phyloP scores from a whole-genome alignment of 2,329 filamentous ascomycete genomes.

The Aspergillus awamori region DNA sequence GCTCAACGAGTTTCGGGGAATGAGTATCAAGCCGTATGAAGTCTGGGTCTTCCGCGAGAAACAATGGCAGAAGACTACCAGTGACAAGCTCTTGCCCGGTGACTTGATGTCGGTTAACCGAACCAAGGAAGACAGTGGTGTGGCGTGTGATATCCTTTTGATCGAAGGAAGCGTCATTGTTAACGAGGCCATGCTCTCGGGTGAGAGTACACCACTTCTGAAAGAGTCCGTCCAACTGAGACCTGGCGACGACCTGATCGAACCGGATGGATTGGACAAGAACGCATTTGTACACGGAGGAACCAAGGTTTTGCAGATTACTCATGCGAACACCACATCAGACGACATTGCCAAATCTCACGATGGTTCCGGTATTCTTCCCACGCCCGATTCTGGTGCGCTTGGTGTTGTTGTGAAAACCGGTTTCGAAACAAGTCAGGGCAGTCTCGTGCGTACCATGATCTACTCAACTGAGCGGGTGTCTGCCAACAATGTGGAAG shows the following conservation, averaged over 20 bases:
- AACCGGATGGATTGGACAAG: conserved; percentile 92
- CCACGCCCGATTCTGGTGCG: conserved; percentile 90
- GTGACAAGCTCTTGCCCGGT: conserved; percentile 88
- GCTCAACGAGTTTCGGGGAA: conserved; percentile 92
- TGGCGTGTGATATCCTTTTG: conserved; percentile 95
- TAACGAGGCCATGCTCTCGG: conserved; percentile 98
- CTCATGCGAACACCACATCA: conserved; percentile 73
- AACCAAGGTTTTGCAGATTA: conserved; percentile 95
- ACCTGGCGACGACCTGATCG: conserved; percentile 76
- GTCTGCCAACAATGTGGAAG: conserved; percentile 96
- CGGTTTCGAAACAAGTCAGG: conserved; percentile 97
- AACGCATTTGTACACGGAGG: conserved; percentile 95
- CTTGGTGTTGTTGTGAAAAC: conserved; percentile 96
- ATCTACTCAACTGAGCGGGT: conserved; percentile 99
- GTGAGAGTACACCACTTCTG: conserved; percentile 92
- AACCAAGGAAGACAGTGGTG: conserved; percentile 94
- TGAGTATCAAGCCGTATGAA: conserved; percentile 99
- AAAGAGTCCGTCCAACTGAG: conserved; percentile 95
- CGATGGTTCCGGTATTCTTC: conserved; percentile 73
- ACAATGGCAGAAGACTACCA: conserved; percentile 85
- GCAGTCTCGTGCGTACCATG: conserved; percentile 97
- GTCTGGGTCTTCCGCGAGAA: conserved; percentile 86
- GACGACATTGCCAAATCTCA: conserved; percentile 66
- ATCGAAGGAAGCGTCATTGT: conserved; percentile 96
- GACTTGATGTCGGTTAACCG: conserved; percentile 90